Evolutionary conservation across 2,329 filamentous ascomycete species (phyloP).

Genomic region (Cladosporium oxysporum): DNA sequence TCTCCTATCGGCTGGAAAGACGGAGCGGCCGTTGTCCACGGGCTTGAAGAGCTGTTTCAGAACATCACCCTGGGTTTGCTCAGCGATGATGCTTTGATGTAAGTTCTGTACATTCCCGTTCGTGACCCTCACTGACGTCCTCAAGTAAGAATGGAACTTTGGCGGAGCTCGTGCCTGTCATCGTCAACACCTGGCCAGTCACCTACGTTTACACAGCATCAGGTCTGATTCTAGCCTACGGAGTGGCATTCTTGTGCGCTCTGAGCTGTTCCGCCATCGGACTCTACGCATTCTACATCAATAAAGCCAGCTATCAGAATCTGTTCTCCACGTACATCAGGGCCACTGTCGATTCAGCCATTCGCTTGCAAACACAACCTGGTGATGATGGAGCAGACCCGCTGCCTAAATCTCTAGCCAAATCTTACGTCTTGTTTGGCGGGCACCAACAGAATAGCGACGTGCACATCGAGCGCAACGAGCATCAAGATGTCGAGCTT

Average conservation of each 20-base stretch:
- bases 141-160: background rate
- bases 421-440: background rate
- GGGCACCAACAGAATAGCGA: background rate
- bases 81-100: background rate
- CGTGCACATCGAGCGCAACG: background rate
- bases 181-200: background rate
- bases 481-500: background rate
- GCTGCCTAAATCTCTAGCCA: background rate
- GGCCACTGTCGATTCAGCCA: background rate
- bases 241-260: background rate
- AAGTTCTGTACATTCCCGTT: background rate
- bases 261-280: background rate
- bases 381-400: background rate
- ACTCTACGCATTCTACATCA: background rate
- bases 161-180: background rate
- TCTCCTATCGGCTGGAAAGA: background rate
- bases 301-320: background rate
- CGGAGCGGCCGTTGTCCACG: background rate
- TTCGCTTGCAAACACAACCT: background rate
- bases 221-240: background rate
- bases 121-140: background rate
- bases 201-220: background rate
- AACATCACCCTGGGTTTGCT: background rate
- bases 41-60: background rate
- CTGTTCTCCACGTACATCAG: background rate